Evolutionary conservation across 192 early-diverging fungal genomes (phyloP).

Genomic region (Spizellomyces punctatus): DNA sequence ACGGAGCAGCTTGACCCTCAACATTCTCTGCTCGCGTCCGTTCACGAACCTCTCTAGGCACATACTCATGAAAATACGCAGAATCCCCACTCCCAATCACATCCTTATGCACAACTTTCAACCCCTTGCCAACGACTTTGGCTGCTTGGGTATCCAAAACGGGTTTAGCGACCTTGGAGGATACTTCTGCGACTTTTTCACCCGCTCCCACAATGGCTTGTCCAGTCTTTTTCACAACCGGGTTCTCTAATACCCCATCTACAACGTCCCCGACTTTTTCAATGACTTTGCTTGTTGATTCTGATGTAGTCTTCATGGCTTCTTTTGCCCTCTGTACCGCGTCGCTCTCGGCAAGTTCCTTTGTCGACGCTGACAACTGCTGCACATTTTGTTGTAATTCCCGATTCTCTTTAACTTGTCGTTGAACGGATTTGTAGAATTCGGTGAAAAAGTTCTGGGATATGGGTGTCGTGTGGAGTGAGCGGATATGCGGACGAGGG

Average conservation of each 20-base stretch:
- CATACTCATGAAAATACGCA: slow-evolving; percentile 49
- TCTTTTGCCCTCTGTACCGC: slow-evolving; percentile 83
- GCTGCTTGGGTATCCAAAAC: slow-evolving; percentile 56
- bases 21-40: slow-evolving; percentile 25
- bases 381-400: slow-evolving; percentile 92
- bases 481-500: no score
- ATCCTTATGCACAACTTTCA: slow-evolving; percentile 46
- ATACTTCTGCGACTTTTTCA: slow-evolving; percentile 43
- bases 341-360: slow-evolving; percentile 82
- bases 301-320: slow-evolving; percentile 38
- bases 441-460: slow-evolving; percentile 62
- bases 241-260: slow-evolving; percentile 41
- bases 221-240: slow-evolving; percentile 79
- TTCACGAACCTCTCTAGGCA: slow-evolving; percentile 48
- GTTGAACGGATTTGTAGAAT: slow-evolving; percentile 88
- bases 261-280: slow-evolving; percentile 70
- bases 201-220: slow-evolving; percentile 54
- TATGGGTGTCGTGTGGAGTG: neutral
- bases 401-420: slow-evolving; percentile 93
- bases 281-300: slow-evolving; percentile 52
- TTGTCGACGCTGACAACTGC: slow-evolving; percentile 80
- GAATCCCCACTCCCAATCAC: slow-evolving; percentile 33
- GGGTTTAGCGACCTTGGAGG: slow-evolving; percentile 53
- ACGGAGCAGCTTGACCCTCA: slow-evolving; percentile 7
- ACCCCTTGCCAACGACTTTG: slow-evolving; percentile 47